These are phyloP conservation scores for Ceratocystis huliohia DNA, from an alignment of 2,329 filamentous ascomycete species.

Conservation along the genomic window DNA sequence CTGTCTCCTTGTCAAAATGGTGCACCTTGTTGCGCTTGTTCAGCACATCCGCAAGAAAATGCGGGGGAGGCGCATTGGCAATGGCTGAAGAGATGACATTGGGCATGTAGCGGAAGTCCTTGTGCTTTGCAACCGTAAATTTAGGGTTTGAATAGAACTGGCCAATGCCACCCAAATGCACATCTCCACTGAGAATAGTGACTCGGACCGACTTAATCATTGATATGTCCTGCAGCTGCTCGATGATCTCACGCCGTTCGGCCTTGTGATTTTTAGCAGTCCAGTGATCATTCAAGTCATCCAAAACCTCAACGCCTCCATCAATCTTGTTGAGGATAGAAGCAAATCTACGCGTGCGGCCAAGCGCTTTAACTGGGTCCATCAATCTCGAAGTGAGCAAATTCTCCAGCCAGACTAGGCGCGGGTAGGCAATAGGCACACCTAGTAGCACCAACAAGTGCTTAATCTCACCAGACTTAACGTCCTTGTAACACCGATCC, in stretches of 20 bases:
- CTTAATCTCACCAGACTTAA: conserved; percentile 71
- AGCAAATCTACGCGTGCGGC: conserved; percentile 67
- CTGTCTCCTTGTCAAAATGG: conserved; percentile 61
- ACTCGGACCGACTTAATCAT: conserved; percentile 84
- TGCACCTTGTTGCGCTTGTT: conserved; percentile 83
- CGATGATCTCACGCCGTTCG: conserved; percentile 74
- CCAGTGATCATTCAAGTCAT: conserved; percentile 94
- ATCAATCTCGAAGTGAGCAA: conserved; percentile 67
- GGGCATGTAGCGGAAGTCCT: conserved; percentile 91
- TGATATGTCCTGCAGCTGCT: conserved; percentile 85
- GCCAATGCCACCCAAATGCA: conserved; percentile 81
- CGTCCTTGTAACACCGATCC: conserved; percentile 69
- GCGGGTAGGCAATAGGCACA: conserved; percentile 70
- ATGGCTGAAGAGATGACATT: conserved; percentile 92
- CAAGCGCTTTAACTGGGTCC: conserved; percentile 79
- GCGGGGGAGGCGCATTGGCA: conserved; percentile 78
- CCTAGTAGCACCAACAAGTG: conserved; percentile 81
- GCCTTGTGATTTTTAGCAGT: conserved; percentile 88
- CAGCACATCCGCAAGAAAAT: conserved; percentile 77
- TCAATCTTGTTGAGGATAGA: conserved; percentile 79
- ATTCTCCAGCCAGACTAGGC: conserved; percentile 58
- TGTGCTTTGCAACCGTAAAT: conserved; percentile 65
- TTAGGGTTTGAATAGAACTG: conserved; percentile 92
- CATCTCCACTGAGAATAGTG: conserved; percentile 85
- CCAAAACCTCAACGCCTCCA: conserved; percentile 78